These are phyloP conservation scores for Colletotrichum incanum DNA, from an alignment of 2,329 filamentous ascomycete species.

Conservation along the genomic window DNA sequence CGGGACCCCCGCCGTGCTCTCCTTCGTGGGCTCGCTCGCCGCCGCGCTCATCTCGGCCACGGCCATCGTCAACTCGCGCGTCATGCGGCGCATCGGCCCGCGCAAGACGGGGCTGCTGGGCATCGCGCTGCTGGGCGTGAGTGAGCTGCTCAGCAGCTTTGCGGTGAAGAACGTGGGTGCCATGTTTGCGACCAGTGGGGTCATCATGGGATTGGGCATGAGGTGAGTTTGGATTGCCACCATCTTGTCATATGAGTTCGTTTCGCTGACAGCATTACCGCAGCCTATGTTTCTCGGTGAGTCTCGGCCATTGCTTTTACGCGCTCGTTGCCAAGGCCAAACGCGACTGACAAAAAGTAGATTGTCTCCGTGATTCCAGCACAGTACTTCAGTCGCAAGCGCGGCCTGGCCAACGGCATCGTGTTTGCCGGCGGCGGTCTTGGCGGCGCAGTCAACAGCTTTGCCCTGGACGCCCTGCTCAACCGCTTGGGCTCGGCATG, in stretches of 20 bases:
- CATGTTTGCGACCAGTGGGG: slow-evolving; percentile 54
- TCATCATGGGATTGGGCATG: slow-evolving; percentile 53
- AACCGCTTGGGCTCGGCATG: slow-evolving; percentile 62
- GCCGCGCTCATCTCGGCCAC: slow-evolving; percentile 66
- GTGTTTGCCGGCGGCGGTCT: slow-evolving; percentile 69
- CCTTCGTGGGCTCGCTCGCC: slow-evolving; percentile 71
- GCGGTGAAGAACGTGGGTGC: slow-evolving; percentile 53
- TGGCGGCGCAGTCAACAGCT: slow-evolving; percentile 68
- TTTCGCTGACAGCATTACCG: not conserved
- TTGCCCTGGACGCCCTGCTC: slow-evolving; percentile 65
- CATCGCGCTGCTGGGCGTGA: slow-evolving; percentile 64
- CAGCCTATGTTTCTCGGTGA: slow-evolving; percentile 36
- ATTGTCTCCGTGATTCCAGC: slow-evolving; percentile 64
- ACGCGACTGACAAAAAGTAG: slow-evolving; percentile 41
- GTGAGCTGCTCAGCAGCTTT: slow-evolving; percentile 62
- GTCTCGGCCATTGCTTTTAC: not conserved
- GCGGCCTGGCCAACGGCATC: slow-evolving; percentile 70
- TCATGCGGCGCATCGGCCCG: slow-evolving; percentile 66
- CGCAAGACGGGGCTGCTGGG: slow-evolving; percentile 64
- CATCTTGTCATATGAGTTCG: no score
- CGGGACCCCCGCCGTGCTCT: slow-evolving; percentile 66
- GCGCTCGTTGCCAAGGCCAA: not conserved
- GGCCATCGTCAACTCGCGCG: slow-evolving; percentile 66
- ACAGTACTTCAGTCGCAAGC: slow-evolving; percentile 69
- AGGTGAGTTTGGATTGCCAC: slow-evolving; percentile 38